Percentiles rank a stretch among this genome's conserved stretches.
phyloP scores from a whole-genome alignment of 192 early-diverging fungal species.

The Backusella westeae region DNA sequence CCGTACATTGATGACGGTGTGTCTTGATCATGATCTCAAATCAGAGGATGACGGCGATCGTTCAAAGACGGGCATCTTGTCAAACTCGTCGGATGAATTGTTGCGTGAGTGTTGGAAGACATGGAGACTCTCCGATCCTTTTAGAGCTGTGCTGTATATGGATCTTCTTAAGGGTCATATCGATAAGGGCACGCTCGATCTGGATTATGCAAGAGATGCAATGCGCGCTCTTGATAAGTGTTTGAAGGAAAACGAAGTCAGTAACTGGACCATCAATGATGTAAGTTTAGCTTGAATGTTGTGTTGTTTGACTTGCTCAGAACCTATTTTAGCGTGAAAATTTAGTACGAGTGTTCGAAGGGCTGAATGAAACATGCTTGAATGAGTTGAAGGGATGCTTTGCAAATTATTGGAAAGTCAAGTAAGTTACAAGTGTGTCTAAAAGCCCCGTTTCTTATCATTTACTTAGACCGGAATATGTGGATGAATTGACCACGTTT shows the following conservation, averaged over 20 bases:
- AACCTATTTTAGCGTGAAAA: slow-evolving; percentile 38
- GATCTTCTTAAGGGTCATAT: slow-evolving; percentile 45
- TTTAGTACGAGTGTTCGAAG: slow-evolving; percentile 42
- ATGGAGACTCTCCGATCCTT: slow-evolving; percentile 61
- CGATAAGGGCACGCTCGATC: slow-evolving; percentile 29
- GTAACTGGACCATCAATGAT: slow-evolving; percentile 55
- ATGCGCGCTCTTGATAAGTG: slow-evolving; percentile 37
- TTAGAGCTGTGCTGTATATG: slow-evolving; percentile 49
- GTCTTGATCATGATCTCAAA: slow-evolving; percentile 57
- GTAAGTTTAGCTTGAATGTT: slow-evolving; percentile 26
- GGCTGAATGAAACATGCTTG: slow-evolving; percentile 43
- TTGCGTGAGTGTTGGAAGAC: slow-evolving; percentile 66
- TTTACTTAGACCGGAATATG: slow-evolving; percentile 26
- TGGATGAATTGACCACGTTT: slow-evolving; percentile 22
- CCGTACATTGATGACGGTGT: slow-evolving; percentile 55
- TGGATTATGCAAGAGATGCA: slow-evolving; percentile 41
- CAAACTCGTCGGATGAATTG: slow-evolving; percentile 51
- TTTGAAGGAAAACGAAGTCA: slow-evolving; percentile 46
- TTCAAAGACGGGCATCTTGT: slow-evolving; percentile 41
- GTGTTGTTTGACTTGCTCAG: neutral
- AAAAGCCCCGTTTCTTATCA: neutral
- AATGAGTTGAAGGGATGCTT: slow-evolving; percentile 23
- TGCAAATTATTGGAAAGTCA: slow-evolving; percentile 28
- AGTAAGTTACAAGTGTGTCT: slow-evolving; percentile 7
- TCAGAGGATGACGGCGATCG: slow-evolving; percentile 35